A percentile compares a stretch with the other conserved stretches of the same genome.
Conservation (phyloP, 31 red algal genomes). For the Porphyra umbilicalis region DNA sequence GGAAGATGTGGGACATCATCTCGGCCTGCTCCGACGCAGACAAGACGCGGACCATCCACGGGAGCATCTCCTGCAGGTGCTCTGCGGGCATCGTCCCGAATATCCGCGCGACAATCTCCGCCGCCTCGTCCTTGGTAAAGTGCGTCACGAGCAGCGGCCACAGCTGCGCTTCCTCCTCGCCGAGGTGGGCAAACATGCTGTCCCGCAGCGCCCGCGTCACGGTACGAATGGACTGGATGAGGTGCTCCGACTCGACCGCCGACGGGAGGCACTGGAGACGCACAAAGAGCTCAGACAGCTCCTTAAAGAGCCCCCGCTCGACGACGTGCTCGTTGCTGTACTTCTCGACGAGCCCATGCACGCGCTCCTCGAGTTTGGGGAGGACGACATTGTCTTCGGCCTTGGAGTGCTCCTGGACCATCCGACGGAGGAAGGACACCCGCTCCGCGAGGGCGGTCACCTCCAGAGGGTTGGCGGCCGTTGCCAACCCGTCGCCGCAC, state of each 20-base stretch:
- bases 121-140: constrained; percentile 77
- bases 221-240: constrained; percentile 39
- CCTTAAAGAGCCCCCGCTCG: constrained; percentile 66
- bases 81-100: constrained; percentile 86
- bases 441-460: constrained; percentile 59
- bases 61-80: constrained; percentile 84
- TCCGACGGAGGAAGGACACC: constrained; percentile 70
- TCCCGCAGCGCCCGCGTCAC: constrained; percentile 64
- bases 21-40: constrained; percentile 73
- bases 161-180: constrained; percentile 78
- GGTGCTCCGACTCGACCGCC: constrained; percentile 30
- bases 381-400: constrained; percentile 91
- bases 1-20: constrained; percentile 96
- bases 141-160: constrained; percentile 76
- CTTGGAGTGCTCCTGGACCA: constrained; percentile 89
- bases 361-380: constrained; percentile 67
- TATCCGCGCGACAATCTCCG: constrained; percentile 81
- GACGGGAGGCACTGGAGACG: constrained; percentile 65
- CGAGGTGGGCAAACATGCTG: constrained; percentile 80
- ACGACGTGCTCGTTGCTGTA: constrained; percentile 86
- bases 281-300: constrained; percentile 37
- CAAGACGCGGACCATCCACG: constrained; percentile 90
- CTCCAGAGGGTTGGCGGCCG: constrained; percentile 58
- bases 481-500: constrained; percentile 14
- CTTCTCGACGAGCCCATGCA: constrained; percentile 64